Percentiles rank a stretch among this genome's conserved stretches.
Conservation (phyloP, 2,329 filamentous ascomycete species). For the Pseudogymnoascus sp. region DNA sequence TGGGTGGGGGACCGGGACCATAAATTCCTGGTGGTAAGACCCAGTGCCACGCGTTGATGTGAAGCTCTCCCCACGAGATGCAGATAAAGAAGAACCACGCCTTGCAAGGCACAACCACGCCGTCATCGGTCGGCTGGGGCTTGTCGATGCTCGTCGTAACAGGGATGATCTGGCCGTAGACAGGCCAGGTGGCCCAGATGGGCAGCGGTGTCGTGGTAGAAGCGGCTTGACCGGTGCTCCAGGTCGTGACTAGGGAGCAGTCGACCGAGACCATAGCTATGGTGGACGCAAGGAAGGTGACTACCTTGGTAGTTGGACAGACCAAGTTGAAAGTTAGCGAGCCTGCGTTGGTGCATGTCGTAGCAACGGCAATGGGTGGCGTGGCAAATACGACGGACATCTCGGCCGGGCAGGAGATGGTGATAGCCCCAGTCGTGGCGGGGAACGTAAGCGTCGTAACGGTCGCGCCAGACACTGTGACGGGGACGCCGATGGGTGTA, state of each 20-base stretch:
- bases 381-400: slow-evolving; percentile 13
- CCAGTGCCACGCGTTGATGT: slow-evolving; percentile 10
- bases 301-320: slow-evolving; percentile 12
- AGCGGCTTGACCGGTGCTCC: not conserved
- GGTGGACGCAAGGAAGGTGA: slow-evolving; percentile 15
- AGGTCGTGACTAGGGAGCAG: not conserved
- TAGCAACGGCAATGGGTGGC: not conserved
- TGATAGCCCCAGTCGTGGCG: not conserved
- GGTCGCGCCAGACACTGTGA: slow-evolving; percentile 13
- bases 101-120: slow-evolving; percentile 14
- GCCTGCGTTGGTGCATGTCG: not conserved
- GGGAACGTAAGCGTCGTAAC: slow-evolving; percentile 15
- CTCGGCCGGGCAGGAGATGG: slow-evolving; percentile 12
- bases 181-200: slow-evolving; percentile 5
- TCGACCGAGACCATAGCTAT: slow-evolving; percentile 10
- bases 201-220: slow-evolving; percentile 13
- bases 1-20: slow-evolving; percentile 13
- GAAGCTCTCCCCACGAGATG: slow-evolving; percentile 14
- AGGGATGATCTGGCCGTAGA: not conserved
- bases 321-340: slow-evolving; percentile 11
- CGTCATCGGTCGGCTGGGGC: slow-evolving; percentile 14
- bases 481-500: not conserved
- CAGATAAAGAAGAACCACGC: slow-evolving; percentile 20
- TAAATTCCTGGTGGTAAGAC: slow-evolving; percentile 17
- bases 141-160: slow-evolving; percentile 10